Conservation (phyloP, 2,329 filamentous ascomycete species). For the Aureobasidium pullulans region DNA sequence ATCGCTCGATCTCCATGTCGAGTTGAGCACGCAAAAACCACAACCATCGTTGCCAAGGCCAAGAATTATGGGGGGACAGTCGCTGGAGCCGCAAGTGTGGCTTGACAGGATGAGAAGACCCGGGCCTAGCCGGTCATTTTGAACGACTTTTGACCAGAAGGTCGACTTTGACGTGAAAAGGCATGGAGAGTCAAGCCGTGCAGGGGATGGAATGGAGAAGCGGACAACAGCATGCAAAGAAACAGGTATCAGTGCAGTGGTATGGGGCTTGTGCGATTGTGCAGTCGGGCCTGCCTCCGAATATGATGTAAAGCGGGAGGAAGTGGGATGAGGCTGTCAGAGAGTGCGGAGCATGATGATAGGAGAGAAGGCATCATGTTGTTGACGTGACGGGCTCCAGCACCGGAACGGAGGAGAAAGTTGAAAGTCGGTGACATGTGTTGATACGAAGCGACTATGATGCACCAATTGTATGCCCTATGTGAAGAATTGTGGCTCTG, state of each 20-base stretch:
- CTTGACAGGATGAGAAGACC: not conserved
- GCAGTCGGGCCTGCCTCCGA: too few species aligned
- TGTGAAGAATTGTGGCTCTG: not conserved
- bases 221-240: too few species aligned
- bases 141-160: not conserved
- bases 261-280: too few species aligned
- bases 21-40: not conserved
- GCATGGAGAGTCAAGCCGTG: too few species aligned
- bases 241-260: too few species aligned
- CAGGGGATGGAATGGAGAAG: too few species aligned
- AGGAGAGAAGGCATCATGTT: not conserved
- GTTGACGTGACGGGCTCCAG: not conserved
- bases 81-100: not conserved
- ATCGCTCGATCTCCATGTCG: conserved; percentile 6
- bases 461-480: not conserved
- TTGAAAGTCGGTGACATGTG: not conserved
- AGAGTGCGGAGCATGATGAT: conserved; percentile 1
- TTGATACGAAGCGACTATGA: not conserved
- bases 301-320: too few species aligned
- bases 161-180: not conserved
- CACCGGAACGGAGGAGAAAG: not conserved
- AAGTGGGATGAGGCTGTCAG: not conserved
- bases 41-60: not conserved
- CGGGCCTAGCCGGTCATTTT: too few species aligned
- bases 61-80: conserved; percentile 2